These are phyloP conservation scores for Tetracentron sinense DNA, from an alignment of 164 flowering plant species.

Conservation along the genomic window DNA sequence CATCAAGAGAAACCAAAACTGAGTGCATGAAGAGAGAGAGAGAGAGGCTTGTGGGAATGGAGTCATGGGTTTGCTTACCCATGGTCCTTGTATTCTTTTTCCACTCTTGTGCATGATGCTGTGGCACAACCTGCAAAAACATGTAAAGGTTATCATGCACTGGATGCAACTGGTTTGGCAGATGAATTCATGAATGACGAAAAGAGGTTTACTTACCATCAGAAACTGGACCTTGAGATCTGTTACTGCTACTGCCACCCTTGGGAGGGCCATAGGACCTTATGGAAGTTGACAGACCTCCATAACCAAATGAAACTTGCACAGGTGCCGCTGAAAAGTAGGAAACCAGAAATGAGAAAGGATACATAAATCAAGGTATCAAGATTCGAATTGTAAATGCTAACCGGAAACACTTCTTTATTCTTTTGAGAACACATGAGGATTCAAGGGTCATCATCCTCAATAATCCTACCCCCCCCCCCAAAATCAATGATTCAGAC, in stretches of 20 bases:
- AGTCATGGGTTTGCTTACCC: slow-evolving; percentile 35
- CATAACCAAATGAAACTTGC: slow-evolving; percentile 47
- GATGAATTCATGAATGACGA: neutral
- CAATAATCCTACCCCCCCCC: no score
- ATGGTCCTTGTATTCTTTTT: slow-evolving; percentile 58
- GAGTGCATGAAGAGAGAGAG: no score
- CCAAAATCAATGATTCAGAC: no score
- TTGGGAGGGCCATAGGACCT: slow-evolving; percentile 30
- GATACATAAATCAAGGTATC: neutral
- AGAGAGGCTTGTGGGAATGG: no score
- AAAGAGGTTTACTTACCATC: slow-evolving; percentile 16
- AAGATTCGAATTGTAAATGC: neutral
- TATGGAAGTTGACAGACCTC: slow-evolving; percentile 25
- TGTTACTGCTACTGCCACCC: slow-evolving; percentile 10
- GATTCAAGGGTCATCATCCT: no score
- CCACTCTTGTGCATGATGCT: slow-evolving; percentile 12
- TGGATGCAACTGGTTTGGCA: neutral
- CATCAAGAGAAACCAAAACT: neutral
- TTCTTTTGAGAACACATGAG: no score
- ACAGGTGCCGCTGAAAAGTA: slow-evolving; percentile 30
- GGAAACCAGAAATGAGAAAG: neutral
- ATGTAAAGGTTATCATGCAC: neutral
- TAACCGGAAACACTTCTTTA: neutral
- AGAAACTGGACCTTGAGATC: slow-evolving; percentile 16
- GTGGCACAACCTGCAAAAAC: slow-evolving; percentile 22